Conservation (phyloP, 2,329 filamentous ascomycete genomes). For the Cordyceps pruinosa region DNA sequence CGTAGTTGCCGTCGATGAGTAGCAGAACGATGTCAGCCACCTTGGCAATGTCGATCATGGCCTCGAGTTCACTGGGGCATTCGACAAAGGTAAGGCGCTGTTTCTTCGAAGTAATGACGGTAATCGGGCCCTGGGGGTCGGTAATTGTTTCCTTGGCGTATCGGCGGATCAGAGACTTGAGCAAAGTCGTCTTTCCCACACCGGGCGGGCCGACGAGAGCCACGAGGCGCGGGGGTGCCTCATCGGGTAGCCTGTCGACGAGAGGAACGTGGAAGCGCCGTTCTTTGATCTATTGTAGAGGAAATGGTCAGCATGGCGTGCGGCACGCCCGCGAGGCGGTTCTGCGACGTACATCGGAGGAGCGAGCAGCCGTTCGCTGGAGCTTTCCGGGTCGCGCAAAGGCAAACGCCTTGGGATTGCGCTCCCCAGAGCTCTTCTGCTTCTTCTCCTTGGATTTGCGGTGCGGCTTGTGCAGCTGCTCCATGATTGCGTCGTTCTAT, state of each 20-base stretch:
- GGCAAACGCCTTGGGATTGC: conserved; percentile 86
- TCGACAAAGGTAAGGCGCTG: conserved; percentile 92
- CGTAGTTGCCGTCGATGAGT: conserved; percentile 98
- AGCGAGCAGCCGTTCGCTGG: conserved; percentile 65
- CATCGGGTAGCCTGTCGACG: conserved; percentile 90
- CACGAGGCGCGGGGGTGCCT: conserved; percentile 87
- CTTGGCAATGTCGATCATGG: conserved; percentile 96
- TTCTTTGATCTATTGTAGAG: conserved; percentile 66
- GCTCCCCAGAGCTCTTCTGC: conserved; percentile 51
- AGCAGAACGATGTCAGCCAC: conserved; percentile 94
- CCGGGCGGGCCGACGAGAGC: conserved; percentile 92
- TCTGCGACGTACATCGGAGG: conserved; percentile 53
- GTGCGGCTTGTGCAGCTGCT: conserved; percentile 85
- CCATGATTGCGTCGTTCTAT: conserved; percentile 47
- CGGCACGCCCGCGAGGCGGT: background rate
- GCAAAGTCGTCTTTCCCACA: conserved; percentile 88
- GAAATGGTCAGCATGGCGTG: conserved; percentile 19
- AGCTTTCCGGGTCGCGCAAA: conserved; percentile 76
- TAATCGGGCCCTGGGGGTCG: conserved; percentile 84
- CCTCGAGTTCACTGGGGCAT: conserved; percentile 92
- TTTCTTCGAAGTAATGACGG: conserved; percentile 93
- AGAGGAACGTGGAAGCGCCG: conserved; percentile 94
- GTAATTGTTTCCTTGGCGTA: conserved; percentile 95
- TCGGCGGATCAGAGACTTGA: conserved; percentile 88
- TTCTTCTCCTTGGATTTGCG: conserved; percentile 82